Base-by-base conservation (phyloP, 768 basidiomycete genomes). In the Naganishia vaughanmartiniae region DNA sequence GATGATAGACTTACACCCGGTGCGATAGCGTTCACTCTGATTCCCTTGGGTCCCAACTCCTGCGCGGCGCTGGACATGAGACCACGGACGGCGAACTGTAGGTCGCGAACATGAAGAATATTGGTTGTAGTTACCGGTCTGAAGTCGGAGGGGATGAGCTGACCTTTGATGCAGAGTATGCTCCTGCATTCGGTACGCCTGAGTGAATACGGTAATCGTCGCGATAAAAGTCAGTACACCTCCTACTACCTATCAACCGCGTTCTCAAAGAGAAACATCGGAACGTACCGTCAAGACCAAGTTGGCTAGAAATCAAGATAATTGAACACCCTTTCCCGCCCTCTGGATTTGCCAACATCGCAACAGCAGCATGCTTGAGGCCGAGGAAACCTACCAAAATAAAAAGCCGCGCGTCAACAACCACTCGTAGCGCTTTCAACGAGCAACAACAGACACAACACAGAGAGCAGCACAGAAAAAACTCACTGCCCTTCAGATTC, bases 281-380 rank as follows among this genome's bases (percentile, higher is more conserved):
- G 36, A 51, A 57, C 67, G 33, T 31, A 68, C 67, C 67, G 21
- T 68, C 67, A 1, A 68, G 54, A 26, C 67, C 67, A 31, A 68
- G 54, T 30, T 68, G 67, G 31, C 53, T 54, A n/a, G 53, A 45
- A 11, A 55, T 68, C 42, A 68, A 31, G 53, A 68, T 55, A 31
- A 68, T 68, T 15, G 54, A 56, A 26, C 67, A 68, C 4, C 67
- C 67, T 31, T 42, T 68, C 34, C 67, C 67, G 10, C 67, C 67
- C 15, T 54, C 31, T 9, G 67, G 67, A 31, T 54, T 54, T 2
- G 67, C 67, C 11, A 68, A 30, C 67, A 68, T 68, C 14, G 67
- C 67, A 2, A 15, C 28, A 1, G 53, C 67, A 19, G 53, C 51
- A 33, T 68, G 67, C 36, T 68, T 68, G n/a, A 68, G 26, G 6